These are phyloP conservation scores for Eremochloa ophiuroides DNA, from an alignment of 176 grass and related monocot species.

Conservation along the genomic window DNA sequence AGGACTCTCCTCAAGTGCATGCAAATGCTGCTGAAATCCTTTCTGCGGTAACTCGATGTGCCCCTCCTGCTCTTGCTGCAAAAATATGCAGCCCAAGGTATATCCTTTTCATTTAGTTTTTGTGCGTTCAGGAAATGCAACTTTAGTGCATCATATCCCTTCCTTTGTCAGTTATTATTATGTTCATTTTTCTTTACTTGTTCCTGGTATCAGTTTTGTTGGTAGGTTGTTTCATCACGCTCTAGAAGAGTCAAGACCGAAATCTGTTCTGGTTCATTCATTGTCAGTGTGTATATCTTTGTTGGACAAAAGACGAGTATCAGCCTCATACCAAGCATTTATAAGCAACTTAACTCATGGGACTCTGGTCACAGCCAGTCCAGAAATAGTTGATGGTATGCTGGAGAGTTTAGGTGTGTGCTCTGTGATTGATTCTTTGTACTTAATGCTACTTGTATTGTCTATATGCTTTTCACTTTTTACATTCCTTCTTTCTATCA, in stretches of 20 bases:
- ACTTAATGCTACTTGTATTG: background rate
- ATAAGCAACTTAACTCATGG: conserved; percentile 75
- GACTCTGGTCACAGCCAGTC: conserved; percentile 61
- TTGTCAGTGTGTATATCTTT: conserved; percentile 83
- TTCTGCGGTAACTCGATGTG: conserved; percentile 70
- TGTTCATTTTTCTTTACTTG: conserved; percentile 5
- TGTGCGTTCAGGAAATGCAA: background rate
- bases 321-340: conserved; percentile 69
- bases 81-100: conserved; percentile 86
- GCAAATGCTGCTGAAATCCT: conserved; percentile 85
- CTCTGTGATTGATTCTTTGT: conserved; percentile 2
- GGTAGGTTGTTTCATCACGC: conserved; percentile 71
- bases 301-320: conserved; percentile 75
- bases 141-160: background rate
- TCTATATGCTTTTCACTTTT: background rate
- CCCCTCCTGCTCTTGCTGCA: conserved; percentile 57
- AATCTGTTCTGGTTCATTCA: conserved; percentile 72
- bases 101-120: conserved; percentile 15
- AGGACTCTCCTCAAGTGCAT: conserved; percentile 87
- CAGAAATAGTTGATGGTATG: conserved; percentile 75
- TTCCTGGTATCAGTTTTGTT: conserved; percentile 64
- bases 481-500: background rate
- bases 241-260: conserved; percentile 72
- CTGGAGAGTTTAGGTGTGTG: conserved; percentile 64
- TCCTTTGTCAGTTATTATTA: background rate